Conservation (phyloP, 148 eudicot genomes). For the Spergularia bocconei region DNA sequence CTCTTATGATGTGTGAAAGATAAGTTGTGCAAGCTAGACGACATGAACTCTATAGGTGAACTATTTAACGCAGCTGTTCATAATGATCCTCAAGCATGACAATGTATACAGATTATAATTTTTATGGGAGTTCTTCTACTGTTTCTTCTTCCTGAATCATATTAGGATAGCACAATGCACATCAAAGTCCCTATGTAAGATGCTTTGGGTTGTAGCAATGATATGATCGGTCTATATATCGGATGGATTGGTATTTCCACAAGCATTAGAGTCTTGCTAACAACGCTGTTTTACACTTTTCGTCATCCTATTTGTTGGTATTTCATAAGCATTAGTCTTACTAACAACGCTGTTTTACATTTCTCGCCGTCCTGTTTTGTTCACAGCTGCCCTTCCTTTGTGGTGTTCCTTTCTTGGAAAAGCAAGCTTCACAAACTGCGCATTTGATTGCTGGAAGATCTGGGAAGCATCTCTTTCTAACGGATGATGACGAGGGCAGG, state of each 20-base stretch:
- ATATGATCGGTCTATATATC: not conserved
- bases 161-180: not conserved
- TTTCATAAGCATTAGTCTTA: not conserved
- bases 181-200: no score
- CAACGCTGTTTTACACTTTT: not conserved
- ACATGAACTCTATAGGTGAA: no score
- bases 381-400: slow-evolving; percentile 82
- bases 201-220: not conserved
- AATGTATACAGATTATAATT: not conserved
- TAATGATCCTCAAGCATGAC: not conserved
- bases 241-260: not conserved
- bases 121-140: not conserved
- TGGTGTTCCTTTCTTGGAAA: slow-evolving; percentile 77
- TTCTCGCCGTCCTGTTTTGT: slow-evolving; percentile 15
- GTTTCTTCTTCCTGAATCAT: not conserved
- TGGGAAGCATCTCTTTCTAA: slow-evolving; percentile 89
- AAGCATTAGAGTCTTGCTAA: not conserved
- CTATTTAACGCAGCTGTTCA: not conserved
- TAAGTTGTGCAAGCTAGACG: no score
- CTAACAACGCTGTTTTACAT: not conserved
- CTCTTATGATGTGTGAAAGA: no score
- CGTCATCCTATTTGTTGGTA: not conserved
- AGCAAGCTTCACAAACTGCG: slow-evolving; percentile 75
- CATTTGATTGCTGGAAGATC: slow-evolving; percentile 90
- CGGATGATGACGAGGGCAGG: slow-evolving; percentile 64